phyloP scores from a whole-genome alignment of 1,284 basidiomycete species.

The Moesziomyces parantarcticus region DNA sequence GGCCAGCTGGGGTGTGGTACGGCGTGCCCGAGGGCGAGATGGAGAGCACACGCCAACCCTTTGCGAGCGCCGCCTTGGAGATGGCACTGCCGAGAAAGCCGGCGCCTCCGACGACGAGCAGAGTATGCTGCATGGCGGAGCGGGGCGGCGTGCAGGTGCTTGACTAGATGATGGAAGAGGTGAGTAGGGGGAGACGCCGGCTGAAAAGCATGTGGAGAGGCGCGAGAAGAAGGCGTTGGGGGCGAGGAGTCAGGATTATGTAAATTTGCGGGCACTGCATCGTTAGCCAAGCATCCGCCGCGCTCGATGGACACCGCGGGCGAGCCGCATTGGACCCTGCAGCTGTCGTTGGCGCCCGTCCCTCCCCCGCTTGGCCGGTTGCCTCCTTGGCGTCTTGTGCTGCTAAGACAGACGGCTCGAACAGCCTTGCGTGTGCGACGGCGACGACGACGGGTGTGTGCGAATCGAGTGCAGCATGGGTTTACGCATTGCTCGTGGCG shows the following conservation, averaged over 20 bases:
- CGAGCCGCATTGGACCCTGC: constrained; percentile 25
- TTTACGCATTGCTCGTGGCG: no score
- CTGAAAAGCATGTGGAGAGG: constrained; percentile 11
- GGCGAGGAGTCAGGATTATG: constrained; percentile 20
- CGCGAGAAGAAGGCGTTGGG: not conserved
- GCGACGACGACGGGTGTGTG: no score
- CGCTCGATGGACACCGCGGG: not conserved
- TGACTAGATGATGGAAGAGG: constrained; percentile 2
- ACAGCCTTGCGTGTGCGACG: no score
- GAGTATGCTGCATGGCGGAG: constrained; percentile 23
- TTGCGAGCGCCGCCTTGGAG: constrained; percentile 83
- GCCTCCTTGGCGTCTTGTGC: no score
- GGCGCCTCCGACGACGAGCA: constrained; percentile 85
- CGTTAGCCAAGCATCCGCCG: constrained; percentile 14
- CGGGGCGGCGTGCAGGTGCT: no score
- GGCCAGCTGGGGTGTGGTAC: constrained; percentile 86
- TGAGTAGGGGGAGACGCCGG: not conserved
- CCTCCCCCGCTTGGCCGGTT: no score
- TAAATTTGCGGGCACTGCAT: constrained; percentile 13
- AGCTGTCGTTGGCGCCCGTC: constrained; percentile 5
- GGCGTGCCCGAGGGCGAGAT: constrained; percentile 88
- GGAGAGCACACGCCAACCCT: constrained; percentile 86
- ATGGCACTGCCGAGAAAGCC: constrained; percentile 95
- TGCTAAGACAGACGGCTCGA: no score
- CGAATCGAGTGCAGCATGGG: no score